Base-by-base conservation (phyloP, 1,284 basidiomycete genomes). In the Melampsora americana region DNA sequence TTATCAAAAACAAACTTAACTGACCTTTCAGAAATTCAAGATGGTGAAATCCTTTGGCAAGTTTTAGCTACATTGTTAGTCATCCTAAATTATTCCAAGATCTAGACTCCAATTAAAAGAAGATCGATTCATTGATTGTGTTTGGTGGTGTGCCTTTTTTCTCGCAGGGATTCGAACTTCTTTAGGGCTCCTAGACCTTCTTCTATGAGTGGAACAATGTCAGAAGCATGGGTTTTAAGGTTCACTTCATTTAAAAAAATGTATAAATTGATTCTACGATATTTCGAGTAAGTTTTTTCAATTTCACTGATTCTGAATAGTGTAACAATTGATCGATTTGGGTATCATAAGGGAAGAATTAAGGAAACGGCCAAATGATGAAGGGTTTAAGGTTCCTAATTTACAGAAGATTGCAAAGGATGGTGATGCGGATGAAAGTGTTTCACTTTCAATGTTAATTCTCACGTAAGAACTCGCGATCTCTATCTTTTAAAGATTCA, bases 151-250 rank as follows among this genome's bases (percentile, higher is more conserved):
- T 16, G n/a, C n/a, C 16, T 65, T 16, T 28, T 18, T 26, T 35
- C 46, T n/a, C 4, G 1, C 48, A 72, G 70, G n/a, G 62, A 72
- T 56, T 56, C 60, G n/a, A 59, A 35, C 14, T 72, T 72, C 48
- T 72, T 72, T 56, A 42, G 70, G 42, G 61, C 70, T 65, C 70
- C 70, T 4, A 72, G 70, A 66, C 70, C 70, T 26, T 64, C 70
- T 26, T 72, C 70, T n/a, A 72, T 72, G 30, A 72, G 70, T 66
- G 70, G 62, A 48, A 62, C 61, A 14, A 28, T 72, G 14, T 88
- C 90, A 28, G 92, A 93, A 81, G 93, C 92, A 83, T 94, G 92
- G 92, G 90, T 93, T 71, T 84, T 94, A 62, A 89, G 91, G n/a
- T 92, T 93, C 83, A 89, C 87, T 81, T 84, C 90, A 18, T 86